Evolutionary conservation across 306 rosid species (phyloP).

Genomic region (Neltuma alba): DNA sequence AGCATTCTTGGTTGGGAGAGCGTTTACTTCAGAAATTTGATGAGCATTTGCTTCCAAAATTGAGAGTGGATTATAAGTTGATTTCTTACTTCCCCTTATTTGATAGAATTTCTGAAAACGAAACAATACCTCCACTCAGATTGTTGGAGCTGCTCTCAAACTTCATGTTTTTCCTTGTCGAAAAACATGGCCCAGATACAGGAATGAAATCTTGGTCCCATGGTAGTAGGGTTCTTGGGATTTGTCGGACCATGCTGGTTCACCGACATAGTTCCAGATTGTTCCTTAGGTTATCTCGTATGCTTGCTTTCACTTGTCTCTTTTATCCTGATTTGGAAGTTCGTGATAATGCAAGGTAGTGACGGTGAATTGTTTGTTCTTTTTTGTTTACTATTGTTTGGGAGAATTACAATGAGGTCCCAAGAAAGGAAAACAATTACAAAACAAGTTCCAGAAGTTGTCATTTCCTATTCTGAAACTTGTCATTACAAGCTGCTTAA

Average conservation of each 20-base stretch:
- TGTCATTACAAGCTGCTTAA: too few relatives aligned
- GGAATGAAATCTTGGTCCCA: slow-evolving; percentile 89
- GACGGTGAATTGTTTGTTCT: slow-evolving; percentile 5
- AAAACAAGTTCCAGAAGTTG: too few relatives aligned
- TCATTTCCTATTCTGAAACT: too few relatives aligned
- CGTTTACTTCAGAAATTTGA: slow-evolving; percentile 88
- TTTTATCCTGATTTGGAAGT: slow-evolving; percentile 94
- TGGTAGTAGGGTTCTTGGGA: slow-evolving; percentile 91
- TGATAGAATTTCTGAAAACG: slow-evolving; percentile 83
- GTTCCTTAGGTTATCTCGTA: slow-evolving; percentile 80
- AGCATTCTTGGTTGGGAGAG: slow-evolving; percentile 89
- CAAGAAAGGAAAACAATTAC: too few relatives aligned
- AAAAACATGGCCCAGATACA: slow-evolving; percentile 82
- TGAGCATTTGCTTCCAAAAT: slow-evolving; percentile 84
- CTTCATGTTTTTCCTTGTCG: slow-evolving; percentile 84
- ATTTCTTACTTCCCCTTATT: slow-evolving; percentile 79
- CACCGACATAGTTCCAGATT: slow-evolving; percentile 88
- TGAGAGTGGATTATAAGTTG: slow-evolving; percentile 72
- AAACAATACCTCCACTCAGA: slow-evolving; percentile 75
- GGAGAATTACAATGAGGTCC: too few relatives aligned
- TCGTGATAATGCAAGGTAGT: slow-evolving; percentile 95
- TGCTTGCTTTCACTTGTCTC: slow-evolving; percentile 82
- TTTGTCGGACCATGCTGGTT: slow-evolving; percentile 86
- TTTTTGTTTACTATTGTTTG: slow-evolving; percentile 12
- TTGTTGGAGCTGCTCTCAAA: slow-evolving; percentile 77